These are phyloP conservation scores for Boletus edulis DNA, from an alignment of 768 basidiomycete genomes.

Conservation along the genomic window DNA sequence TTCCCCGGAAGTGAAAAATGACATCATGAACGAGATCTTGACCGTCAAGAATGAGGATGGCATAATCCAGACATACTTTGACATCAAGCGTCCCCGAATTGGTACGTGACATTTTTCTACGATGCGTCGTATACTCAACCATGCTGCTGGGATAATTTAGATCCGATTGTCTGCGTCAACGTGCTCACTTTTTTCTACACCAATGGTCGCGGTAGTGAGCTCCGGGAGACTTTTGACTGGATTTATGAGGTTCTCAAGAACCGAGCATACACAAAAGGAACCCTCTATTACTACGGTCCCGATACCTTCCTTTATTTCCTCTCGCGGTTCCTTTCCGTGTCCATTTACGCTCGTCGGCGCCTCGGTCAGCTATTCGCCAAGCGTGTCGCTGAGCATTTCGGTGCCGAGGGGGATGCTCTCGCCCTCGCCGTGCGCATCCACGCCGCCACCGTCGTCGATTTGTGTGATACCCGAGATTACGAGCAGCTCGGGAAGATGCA, in stretches of 20 bases:
- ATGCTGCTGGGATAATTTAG: background rate
- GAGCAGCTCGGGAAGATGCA: conserved; percentile 19
- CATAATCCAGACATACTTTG: conserved; percentile 22
- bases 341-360: conserved; percentile 12
- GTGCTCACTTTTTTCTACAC: conserved; percentile 20
- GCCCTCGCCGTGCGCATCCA: conserved; percentile 19
- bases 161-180: conserved; percentile 20
- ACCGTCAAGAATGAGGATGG: conserved; percentile 16
- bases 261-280: conserved; percentile 18
- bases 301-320: conserved; percentile 23
- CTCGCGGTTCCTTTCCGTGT: conserved; percentile 18
- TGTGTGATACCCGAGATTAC: conserved; percentile 15
- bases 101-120: conserved; percentile 15
- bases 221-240: conserved; percentile 22
- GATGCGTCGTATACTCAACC: background rate
- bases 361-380: conserved; percentile 13
- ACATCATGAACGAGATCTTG: conserved; percentile 22
- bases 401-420: conserved; percentile 17
- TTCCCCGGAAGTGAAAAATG: conserved; percentile 14
- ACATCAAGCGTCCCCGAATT: conserved; percentile 18
- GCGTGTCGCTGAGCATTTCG: conserved; percentile 16
- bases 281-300: conserved; percentile 16
- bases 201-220: conserved; percentile 17
- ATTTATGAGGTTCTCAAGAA: conserved; percentile 20
- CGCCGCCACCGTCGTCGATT: conserved; percentile 6